Base-by-base conservation (phyloP, 2,329 filamentous ascomycete species). In the Xylaria sp. region DNA sequence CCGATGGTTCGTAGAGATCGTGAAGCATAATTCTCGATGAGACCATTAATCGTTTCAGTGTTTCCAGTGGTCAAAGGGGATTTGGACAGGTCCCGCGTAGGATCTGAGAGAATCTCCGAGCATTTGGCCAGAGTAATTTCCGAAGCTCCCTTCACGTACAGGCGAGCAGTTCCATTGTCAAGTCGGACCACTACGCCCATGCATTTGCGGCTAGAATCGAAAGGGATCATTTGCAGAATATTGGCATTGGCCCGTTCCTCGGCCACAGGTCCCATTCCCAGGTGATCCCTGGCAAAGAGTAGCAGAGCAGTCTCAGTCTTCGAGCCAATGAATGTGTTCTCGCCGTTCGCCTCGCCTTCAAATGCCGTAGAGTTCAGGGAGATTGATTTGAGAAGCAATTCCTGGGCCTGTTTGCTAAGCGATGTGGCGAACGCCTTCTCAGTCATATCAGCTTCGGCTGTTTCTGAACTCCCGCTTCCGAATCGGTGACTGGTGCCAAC, bases 1-100 rank as follows among this genome's bases (percentile, higher is more conserved):
- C 87, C 90, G 66, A 96, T 95, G 1, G 92, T 95, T 63, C 92
- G 85, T 37, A 96, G 80, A 6, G 91, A 95, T 16, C 88, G 83
- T 30, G 83, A 85, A 8, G 92, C 92, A 71, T 96, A 96, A 52
- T 80, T 83, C 63, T 87, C 84, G 66, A 96, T 95, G 52, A 91
- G 79, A 19, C 80, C 76, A 65, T 83, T 82, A 63, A 96, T 72
- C 6, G 76, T 80, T 62, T 81, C 75, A 55, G 78, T 77, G 65
- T 86, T 83, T 50, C 83, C 79, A 23, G 76, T 72, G 9, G 79
- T 80, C 63, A 87, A 72, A 0, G 76, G 64, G 0, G 74, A 64
- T n/a, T 75, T 67, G 2, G 77, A 73, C 37, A 75, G 68, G 65
- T 79, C 79, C 18, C 66, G 68, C 3, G 79, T 75, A 23, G 83